phyloP scores from a whole-genome alignment of 1,284 basidiomycete species.

The Microbotryomycetes sp. region DNA sequence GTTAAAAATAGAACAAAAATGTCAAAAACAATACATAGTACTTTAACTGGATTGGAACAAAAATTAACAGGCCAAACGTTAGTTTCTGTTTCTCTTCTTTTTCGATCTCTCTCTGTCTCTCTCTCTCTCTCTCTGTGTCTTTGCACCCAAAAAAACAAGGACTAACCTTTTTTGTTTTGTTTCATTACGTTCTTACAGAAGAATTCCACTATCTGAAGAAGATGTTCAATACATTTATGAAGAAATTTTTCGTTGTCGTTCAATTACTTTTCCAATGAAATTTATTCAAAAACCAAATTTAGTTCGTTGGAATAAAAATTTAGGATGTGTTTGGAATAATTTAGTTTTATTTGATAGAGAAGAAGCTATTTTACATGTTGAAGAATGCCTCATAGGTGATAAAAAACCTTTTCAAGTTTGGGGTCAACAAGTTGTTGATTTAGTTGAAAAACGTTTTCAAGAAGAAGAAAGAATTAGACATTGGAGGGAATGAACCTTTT shows the following conservation, averaged over 20 bases:
- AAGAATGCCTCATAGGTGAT: constrained; percentile 28
- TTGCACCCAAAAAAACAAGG: background rate
- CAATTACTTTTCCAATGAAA: constrained; percentile 61
- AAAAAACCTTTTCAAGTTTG: constrained; percentile 33
- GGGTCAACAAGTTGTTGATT: constrained; percentile 31
- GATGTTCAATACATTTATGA: constrained; percentile 79
- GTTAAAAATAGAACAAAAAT: constrained; percentile 76
- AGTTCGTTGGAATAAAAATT: constrained; percentile 67
- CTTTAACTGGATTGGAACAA: constrained; percentile 64
- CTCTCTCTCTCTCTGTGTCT: background rate
- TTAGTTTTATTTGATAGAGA: constrained; percentile 68
- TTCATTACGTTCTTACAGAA: constrained; percentile 46
- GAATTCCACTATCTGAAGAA: constrained; percentile 68
- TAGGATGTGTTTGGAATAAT: constrained; percentile 63
- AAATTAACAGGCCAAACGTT: constrained; percentile 51
- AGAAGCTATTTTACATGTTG: constrained; percentile 61
- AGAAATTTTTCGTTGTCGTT: constrained; percentile 71
- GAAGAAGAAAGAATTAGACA: constrained; percentile 29
- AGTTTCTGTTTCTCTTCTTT: background rate
- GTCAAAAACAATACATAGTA: constrained; percentile 71
- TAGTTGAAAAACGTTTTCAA: constrained; percentile 28
- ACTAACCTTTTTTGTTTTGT: background rate
- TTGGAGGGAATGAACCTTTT: background rate
- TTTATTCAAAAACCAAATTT: constrained; percentile 64
- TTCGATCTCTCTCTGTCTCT: background rate